Evolutionary conservation across 441 rosid species (phyloP), one percentile per base, ranked within the genome.

Genomic region (Raphanus hybrid): DNA sequence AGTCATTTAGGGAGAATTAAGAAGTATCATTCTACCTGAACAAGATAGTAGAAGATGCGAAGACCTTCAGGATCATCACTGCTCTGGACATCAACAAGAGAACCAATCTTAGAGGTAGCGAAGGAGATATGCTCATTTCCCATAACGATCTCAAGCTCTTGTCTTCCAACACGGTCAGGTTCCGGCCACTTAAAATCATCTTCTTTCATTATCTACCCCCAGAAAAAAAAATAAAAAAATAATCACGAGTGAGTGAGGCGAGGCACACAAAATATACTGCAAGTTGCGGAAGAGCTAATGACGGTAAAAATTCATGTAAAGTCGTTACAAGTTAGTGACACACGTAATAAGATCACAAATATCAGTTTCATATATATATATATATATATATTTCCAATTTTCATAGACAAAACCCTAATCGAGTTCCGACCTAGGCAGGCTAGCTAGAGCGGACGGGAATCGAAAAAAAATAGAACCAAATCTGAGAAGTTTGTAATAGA

Each of bases 141-240:
- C 96, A 95, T 89, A 45, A 95, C 97, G 72, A 92, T 91, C 85
- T 94, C 99, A 34, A 94, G 92, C 87, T 94, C 99, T 83, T 92
- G 97, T 71, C 90, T 79, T 35, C 99, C 98, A 64, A 92, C 89
- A 59, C 98, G 91, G 77, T 95, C 97, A 45, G 98, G 98, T 78
- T 91, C 97, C 4, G 98, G 98, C 99, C 99, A 95, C 75, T 88
- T 93, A 74, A 80, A 87, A 82, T 92, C 99, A 79, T 95, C 97
- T 89, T 95, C 99, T 90, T 90, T 93, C 97, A 93, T 86, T 8
- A 95, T 92, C 99, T 95, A 76, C 23, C 0, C 55, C 69, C 8
- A 77, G 26, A 23, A 23, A 23, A 23, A 23, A 23, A 23, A 23
- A 23, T 1, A 69, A 14, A 73, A 41, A 1, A 6, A 7, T 1